Percentiles rank a stretch among this genome's conserved stretches.
Conservation (phyloP, 192 early-diverging fungal species). For the Cetraspora pellucida region DNA sequence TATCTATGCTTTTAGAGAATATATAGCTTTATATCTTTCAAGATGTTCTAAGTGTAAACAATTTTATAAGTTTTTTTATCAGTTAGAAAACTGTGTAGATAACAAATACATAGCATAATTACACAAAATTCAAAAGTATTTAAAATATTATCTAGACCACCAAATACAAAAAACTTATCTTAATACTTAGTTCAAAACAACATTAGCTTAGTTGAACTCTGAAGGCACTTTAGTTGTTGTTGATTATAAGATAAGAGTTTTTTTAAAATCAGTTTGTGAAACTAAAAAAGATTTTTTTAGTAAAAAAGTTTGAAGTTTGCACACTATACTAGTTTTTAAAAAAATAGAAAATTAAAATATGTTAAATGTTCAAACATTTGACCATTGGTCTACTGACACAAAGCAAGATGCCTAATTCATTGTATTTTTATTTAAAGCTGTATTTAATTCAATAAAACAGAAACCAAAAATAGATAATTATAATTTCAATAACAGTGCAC, state of each 20-base stretch:
- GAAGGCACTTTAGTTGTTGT: not conserved
- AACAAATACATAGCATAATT: not conserved
- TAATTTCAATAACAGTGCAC: not conserved
- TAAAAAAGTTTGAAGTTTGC: not conserved
- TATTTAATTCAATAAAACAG: not conserved
- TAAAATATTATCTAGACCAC: not conserved
- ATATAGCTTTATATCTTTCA: not conserved
- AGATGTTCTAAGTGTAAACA: not conserved
- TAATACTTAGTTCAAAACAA: not conserved
- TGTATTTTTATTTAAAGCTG: not conserved
- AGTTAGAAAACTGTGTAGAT: not conserved
- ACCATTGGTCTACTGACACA: not conserved
- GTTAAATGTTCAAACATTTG: not conserved
- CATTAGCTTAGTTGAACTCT: not conserved
- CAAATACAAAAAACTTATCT: not conserved
- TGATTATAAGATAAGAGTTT: constrained; percentile 4
- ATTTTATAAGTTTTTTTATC: constrained; percentile 11
- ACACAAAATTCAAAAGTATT: not conserved
- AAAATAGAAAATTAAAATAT: not conserved
- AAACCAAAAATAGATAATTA: not conserved
- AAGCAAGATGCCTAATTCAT: constrained; percentile 3
- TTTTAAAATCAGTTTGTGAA: not conserved
- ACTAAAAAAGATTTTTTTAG: constrained; percentile 5
- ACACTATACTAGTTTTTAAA: not conserved
- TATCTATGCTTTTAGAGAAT: not conserved